Evolutionary conservation across 257 asterid species (phyloP).

Genomic region (Primulina tabacum): DNA sequence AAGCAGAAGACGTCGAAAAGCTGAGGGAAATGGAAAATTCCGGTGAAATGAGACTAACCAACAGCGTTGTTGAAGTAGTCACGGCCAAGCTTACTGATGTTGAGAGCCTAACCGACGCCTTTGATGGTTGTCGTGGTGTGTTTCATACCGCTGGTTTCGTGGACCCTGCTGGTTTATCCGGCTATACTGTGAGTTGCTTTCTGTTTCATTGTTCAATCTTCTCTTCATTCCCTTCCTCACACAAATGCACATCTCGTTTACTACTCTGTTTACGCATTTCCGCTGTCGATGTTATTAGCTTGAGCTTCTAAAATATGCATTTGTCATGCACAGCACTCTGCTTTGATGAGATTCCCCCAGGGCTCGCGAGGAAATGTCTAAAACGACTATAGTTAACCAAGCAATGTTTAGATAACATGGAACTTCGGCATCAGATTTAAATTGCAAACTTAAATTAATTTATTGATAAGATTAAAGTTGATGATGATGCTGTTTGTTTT

Average conservation of each 20-base stretch:
- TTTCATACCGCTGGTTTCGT: slow-evolving; percentile 84
- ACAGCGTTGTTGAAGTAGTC: slow-evolving; percentile 56
- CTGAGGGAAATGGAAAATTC: slow-evolving; percentile 76
- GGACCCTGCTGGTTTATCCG: slow-evolving; percentile 88
- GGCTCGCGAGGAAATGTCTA: not conserved
- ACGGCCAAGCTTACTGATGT: slow-evolving; percentile 58
- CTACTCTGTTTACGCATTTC: not conserved
- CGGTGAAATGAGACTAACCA: slow-evolving; percentile 65
- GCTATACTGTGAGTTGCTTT: slow-evolving; percentile 65
- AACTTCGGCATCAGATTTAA: too few species aligned
- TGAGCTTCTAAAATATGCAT: not conserved
- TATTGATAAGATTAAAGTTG: too few species aligned
- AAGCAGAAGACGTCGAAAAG: slow-evolving; percentile 84
- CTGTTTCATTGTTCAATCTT: slow-evolving; percentile 7
- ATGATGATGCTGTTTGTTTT: too few species aligned
- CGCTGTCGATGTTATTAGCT: too few species aligned
- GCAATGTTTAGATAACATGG: too few species aligned
- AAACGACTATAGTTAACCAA: not conserved
- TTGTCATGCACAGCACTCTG: not conserved
- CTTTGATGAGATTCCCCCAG: not conserved
- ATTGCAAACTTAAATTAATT: too few species aligned
- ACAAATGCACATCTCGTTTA: not conserved
- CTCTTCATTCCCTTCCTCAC: not conserved
- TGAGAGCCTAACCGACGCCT: slow-evolving; percentile 57
- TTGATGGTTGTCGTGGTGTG: slow-evolving; percentile 73